Evolutionary conservation across 106 monocot genomes (phyloP), one percentile per base, ranked within the genome.

Genomic region (Platanthera zijinensis): DNA sequence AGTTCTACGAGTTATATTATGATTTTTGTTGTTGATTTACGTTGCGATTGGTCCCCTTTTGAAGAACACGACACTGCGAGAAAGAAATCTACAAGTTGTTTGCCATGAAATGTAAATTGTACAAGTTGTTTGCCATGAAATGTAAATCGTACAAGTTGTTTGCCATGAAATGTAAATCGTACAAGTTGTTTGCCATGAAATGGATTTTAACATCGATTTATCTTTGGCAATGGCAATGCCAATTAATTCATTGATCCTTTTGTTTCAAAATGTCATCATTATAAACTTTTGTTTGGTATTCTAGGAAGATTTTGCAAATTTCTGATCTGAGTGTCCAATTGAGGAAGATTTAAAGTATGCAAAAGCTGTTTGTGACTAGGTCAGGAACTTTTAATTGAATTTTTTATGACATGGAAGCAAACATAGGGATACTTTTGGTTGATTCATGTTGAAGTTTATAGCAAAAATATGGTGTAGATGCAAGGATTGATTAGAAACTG

Each of bases 241-340:
- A 9, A 12, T 22, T 67, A 22, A 3, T 5, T 67, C 14, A 67
- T 67, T 39, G 21, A 61, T 7, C 59, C 18, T 61, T 4, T 61
- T 39, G 3, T 39, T 67, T 39, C 10, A 12, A 13, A 9, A 62
- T 62, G 12, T 76, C 4, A 59, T 14, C 1, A 22, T 25, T 21
- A 51, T 1, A 68, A 69, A 19, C 13, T 48, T 54, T 69, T 14
- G n/a, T 78, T 54, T 70, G n/a, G 17, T 72, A 74, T 78, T 90
- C 74, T 85, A 99, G 97, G 99, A 99, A 90, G 99, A 94, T 75
- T 99, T 86, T 71, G 80, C 88, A 57, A 99, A 99, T 62, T 99
- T 99, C 77, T 99, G 99, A 94, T 90, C 92, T 11, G 90, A 92
- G 57, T 99, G 99, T 77, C 99, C 99, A 14, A 94, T 94, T 94